Evolutionary conservation across 78 protist genomes (phyloP).

Genomic region (Tieghemostelium lacteum): DNA sequence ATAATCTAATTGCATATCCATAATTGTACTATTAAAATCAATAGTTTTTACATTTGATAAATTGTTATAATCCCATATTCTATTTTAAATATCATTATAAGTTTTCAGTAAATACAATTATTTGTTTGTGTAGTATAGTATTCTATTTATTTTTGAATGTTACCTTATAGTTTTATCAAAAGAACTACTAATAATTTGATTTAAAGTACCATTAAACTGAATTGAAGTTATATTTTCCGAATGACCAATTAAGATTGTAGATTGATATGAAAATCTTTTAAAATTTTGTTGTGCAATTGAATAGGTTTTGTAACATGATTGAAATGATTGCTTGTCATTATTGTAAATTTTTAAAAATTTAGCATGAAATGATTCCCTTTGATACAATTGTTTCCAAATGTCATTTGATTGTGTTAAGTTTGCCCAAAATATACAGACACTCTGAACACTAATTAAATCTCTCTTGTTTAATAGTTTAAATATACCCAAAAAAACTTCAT

Average conservation of each 20-base stretch:
- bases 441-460: background rate
- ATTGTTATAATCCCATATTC: constrained; percentile 47
- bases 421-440: background rate
- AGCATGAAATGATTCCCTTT: constrained; percentile 23
- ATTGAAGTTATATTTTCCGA: constrained; percentile 14
- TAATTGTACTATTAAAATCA: constrained; percentile 2
- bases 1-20: constrained; percentile 25
- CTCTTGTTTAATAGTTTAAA: constrained; percentile 6
- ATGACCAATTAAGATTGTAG: constrained; percentile 15
- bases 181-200: constrained; percentile 21
- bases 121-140: no score
- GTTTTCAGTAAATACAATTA: no score
- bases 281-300: constrained; percentile 25
- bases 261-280: constrained; percentile 31
- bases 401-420: constrained; percentile 11
- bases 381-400: constrained; percentile 7
- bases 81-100: background rate
- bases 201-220: constrained; percentile 9
- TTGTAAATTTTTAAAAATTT: constrained; percentile 5
- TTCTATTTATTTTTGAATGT: no score
- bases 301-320: background rate
- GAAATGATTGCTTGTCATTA: background rate
- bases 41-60: background rate
- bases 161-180: constrained; percentile 42
- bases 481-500: constrained; percentile 12